A percentile compares a stretch with the other conserved stretches of the same genome.
phyloP scores from a whole-genome alignment of 768 basidiomycete genomes.

The Amanita thiersii region DNA sequence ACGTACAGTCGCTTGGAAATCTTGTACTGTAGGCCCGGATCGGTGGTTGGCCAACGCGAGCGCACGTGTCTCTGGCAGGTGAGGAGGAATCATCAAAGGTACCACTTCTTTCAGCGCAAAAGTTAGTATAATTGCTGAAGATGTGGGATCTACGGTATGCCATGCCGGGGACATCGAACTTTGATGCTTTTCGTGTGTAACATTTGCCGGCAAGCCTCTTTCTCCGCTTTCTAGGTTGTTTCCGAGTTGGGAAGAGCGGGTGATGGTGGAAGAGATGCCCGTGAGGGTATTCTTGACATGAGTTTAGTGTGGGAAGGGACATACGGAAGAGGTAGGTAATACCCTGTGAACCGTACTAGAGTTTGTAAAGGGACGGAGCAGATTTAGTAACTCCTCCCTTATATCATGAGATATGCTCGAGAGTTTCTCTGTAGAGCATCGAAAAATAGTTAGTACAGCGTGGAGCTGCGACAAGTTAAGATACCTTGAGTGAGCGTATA shows the following conservation, averaged over 20 bases:
- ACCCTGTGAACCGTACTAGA: slow-evolving; percentile 18
- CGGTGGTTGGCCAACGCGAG: slow-evolving; percentile 34
- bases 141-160: slow-evolving; percentile 27
- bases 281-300: slow-evolving; percentile 5
- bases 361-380: slow-evolving; percentile 33
- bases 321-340: slow-evolving; percentile 12
- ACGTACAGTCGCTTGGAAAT: slow-evolving; percentile 33
- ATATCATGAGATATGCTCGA: slow-evolving; percentile 26
- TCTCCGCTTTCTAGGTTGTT: too few relatives aligned
- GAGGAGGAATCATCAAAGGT: slow-evolving; percentile 35
- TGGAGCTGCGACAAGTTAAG: slow-evolving; percentile 4
- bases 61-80: slow-evolving; percentile 41
- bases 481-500: slow-evolving; percentile 30
- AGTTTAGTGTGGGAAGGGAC: slow-evolving; percentile 13
- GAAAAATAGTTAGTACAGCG: slow-evolving; percentile 13
- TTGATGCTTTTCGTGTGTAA: background rate
- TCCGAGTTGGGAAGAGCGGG: background rate
- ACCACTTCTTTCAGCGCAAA: slow-evolving; percentile 43
- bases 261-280: slow-evolving; percentile 1
- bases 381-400: slow-evolving; percentile 31
- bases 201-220: too few relatives aligned
- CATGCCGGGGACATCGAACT: slow-evolving; percentile 2
- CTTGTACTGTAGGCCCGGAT: slow-evolving; percentile 46
- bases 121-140: slow-evolving; percentile 42
- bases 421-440: slow-evolving; percentile 20